These are phyloP conservation scores for Lentinula guzmanii DNA, from an alignment of 768 basidiomycete species.

Conservation along the genomic window DNA sequence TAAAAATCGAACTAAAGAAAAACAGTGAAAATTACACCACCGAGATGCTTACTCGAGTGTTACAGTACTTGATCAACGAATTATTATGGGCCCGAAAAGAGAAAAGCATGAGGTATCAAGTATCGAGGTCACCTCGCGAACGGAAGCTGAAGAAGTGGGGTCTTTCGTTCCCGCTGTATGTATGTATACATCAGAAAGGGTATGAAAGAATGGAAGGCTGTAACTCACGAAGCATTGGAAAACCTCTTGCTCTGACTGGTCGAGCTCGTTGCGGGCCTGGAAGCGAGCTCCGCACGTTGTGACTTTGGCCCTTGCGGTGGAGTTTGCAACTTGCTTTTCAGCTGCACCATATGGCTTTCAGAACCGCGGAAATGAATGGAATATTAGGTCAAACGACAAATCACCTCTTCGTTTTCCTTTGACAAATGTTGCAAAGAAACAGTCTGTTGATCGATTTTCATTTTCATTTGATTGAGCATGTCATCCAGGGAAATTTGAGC, in stretches of 20 bases:
- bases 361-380: not conserved
- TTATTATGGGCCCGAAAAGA: too few species aligned
- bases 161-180: not conserved
- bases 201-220: not conserved
- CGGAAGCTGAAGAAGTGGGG: not conserved
- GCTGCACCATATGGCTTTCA: not conserved
- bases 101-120: not conserved
- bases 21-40: too few species aligned
- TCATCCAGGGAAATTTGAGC: conserved; percentile 16
- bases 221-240: not conserved
- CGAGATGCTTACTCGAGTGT: too few species aligned
- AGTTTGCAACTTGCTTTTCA: conserved; percentile 1
- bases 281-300: not conserved
- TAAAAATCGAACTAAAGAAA: too few species aligned
- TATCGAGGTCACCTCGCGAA: not conserved
- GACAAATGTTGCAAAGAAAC: conserved; percentile 33
- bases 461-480: conserved; percentile 39
- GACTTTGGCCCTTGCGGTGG: not conserved
- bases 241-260: not conserved
- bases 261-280: not conserved
- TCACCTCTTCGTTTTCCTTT: conserved; percentile 44
- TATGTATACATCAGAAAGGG: not conserved
- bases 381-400: not conserved
- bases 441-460: conserved; percentile 43
- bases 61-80: too few species aligned